Evolutionary conservation across 1,139 yeast species (phyloP), one percentile per base, ranked within the genome.

Genomic region (Yamadazyma trypodendri): DNA sequence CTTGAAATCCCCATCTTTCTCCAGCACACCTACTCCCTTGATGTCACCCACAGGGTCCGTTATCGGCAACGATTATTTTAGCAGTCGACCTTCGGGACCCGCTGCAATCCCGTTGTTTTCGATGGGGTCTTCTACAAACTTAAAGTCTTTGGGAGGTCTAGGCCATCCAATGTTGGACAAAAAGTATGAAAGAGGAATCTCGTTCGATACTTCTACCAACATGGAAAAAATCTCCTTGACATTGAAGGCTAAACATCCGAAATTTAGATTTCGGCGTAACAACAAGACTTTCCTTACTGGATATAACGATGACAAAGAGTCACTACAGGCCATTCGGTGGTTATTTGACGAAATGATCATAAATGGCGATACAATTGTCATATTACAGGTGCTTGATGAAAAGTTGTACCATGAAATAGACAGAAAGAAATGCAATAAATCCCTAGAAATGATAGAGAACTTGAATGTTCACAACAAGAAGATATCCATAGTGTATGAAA

Each of bases 261-360:
- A 71, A 22, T 83, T 76, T 58, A 62, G 61, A 36, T 80, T 71
- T 48, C 62, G 76, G 35, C 61, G 85, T 31, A 72, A 76, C 41
- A 78, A 81, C 40, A 72, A 85, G 46, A 79, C 88, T 3, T 75
- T 77, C 44, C 60, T 83, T 39, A 71, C 81, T 18, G 88, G 87
- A 2, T 79, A 68, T 46, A 81, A 79, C 52, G 72, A 72, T 31
- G 81, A 79, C 45, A 60, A 61, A 20, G 81, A 79, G 50, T 77
- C 84, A 8, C 60, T 76, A 20, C 68, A 69, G 34, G 87, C 88
- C 2, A 62, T 82, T 20, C 77, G 72, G 42, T 83, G 89, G 89
- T 62, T 82, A 8, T 64, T 83, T 40, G 82, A 79, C 39, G 83
- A 82, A 48, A 68, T 82, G 64, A 68, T 76, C 10, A 70, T 72